Conservation (phyloP, 495 filamentous ascomycete genomes). For the Podospora comata region DNA sequence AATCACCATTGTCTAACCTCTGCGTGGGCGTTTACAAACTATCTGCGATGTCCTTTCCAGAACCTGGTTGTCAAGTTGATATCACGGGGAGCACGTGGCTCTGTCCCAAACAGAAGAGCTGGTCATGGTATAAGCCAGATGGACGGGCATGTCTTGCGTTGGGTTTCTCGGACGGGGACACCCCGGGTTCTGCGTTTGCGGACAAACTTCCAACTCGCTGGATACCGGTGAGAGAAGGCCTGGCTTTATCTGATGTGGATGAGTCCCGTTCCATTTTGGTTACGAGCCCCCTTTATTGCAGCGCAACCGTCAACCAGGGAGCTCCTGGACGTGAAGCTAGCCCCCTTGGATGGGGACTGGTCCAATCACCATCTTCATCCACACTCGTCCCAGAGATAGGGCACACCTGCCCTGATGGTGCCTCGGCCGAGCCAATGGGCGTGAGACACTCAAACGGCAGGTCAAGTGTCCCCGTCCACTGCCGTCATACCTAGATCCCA, state of each 20-base stretch:
- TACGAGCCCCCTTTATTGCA: constrained; percentile 15
- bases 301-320: neutral
- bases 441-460: neutral
- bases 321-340: neutral
- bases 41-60: neutral
- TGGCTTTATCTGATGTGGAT: constrained; percentile 2
- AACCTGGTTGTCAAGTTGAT: neutral
- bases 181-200: constrained; percentile 12
- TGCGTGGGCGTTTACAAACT: neutral
- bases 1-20: neutral
- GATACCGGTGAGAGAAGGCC: neutral
- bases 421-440: constrained; percentile 7
- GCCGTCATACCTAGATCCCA: neutral
- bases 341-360: neutral
- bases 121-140: neutral
- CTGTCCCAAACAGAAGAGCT: neutral
- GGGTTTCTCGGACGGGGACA: constrained; percentile 1
- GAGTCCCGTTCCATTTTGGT: neutral
- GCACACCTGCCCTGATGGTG: constrained; percentile 11
- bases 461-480: neutral
- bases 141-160: neutral
- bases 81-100: neutral
- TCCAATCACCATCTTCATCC: neutral
- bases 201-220: neutral
- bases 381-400: constrained; percentile 6